These are phyloP conservation scores for Musa schizocarpa DNA, from an alignment of 176 grass and related monocot genomes.

Conservation along the genomic window DNA sequence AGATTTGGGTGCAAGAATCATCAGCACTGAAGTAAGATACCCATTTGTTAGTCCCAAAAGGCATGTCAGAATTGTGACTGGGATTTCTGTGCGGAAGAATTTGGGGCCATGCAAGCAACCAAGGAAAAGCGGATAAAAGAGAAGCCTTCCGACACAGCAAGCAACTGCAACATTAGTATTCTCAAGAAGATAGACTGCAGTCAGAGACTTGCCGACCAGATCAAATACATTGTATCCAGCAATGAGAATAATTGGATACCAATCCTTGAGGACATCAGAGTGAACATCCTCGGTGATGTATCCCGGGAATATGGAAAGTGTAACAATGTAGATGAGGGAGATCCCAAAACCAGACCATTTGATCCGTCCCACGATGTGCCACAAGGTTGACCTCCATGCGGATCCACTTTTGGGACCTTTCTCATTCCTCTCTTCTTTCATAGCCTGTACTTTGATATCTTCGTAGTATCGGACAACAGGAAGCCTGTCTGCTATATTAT, in stretches of 20 bases:
- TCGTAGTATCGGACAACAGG: constrained; percentile 66
- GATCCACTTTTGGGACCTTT: constrained; percentile 40
- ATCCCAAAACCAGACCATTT: constrained; percentile 71
- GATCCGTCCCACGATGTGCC: constrained; percentile 67
- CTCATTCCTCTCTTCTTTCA: constrained; percentile 44
- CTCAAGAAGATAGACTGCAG: constrained; percentile 57
- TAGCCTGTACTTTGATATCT: constrained; percentile 49
- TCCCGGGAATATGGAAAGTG: constrained; percentile 87
- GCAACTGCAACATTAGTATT: constrained; percentile 44
- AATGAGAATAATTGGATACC: constrained; percentile 89
- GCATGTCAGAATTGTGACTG: constrained; percentile 59
- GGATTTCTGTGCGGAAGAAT: constrained; percentile 74
- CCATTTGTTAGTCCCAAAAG: constrained; percentile 80
- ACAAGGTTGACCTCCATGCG: constrained; percentile 73
- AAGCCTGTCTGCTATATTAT: constrained; percentile 59
- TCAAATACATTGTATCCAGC: constrained; percentile 82
- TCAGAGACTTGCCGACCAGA: constrained; percentile 65
- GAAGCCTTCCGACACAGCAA: constrained; percentile 43
- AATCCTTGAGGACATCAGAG: constrained; percentile 67
- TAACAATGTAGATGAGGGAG: constrained; percentile 62
- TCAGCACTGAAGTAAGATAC: constrained; percentile 66
- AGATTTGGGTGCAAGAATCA: constrained; percentile 84
- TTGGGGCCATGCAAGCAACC: constrained; percentile 74
- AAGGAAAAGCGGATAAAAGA: constrained; percentile 82
- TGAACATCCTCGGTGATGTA: constrained; percentile 95